Base-by-base conservation (phyloP, 768 basidiomycete species). In the Agaricus sinodeliciosus region DNA sequence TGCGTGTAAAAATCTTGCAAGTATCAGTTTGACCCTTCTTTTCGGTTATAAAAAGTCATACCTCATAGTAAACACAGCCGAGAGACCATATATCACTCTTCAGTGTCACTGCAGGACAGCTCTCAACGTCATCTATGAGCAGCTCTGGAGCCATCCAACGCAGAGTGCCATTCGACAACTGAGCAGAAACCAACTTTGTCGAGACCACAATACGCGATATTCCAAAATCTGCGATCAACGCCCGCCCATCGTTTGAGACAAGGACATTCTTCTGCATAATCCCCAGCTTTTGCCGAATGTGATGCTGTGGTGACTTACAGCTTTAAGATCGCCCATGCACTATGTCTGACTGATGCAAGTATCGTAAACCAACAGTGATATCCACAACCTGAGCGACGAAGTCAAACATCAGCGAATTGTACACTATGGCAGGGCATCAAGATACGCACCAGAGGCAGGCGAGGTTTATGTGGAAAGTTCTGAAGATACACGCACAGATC, bases 401-500 rank as follows among this genome's bases (percentile, higher is more conserved):
- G 12, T 39, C 3, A 15, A 16, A n/a, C 16, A 16, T 39, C 16
- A 39, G 12, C 37, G 15, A 22, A 16, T 5, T 11, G 4, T 37
- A 13, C 12, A 13, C n/a, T 37, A 13, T n/a, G 4, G 12, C 12
- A 6, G 4, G 36, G n/a, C 9, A 37, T n/a, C 36, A 4, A 13
- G 12, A 11, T 13, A 45, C 58, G 40, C 15, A 61, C 62, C 43
- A 63, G 48, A 43, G 46, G 45, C 8, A 56, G 9, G 12, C 56
- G 51, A 58, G 55, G 42, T 4, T 47, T 49, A 11, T 48, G 8
- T 1, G 60, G 56, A 18, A 46, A 27, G 2, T 44, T 19, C 2
- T 49, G 12, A 28, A 64, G 45, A 42, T 55, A 64, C 15, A 57
- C 49, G 1, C 35, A 16, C 19, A 61, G 46, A 22, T 54, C 61